Conservation (phyloP, 257 asterid genomes). For the Solanum pennellii region DNA sequence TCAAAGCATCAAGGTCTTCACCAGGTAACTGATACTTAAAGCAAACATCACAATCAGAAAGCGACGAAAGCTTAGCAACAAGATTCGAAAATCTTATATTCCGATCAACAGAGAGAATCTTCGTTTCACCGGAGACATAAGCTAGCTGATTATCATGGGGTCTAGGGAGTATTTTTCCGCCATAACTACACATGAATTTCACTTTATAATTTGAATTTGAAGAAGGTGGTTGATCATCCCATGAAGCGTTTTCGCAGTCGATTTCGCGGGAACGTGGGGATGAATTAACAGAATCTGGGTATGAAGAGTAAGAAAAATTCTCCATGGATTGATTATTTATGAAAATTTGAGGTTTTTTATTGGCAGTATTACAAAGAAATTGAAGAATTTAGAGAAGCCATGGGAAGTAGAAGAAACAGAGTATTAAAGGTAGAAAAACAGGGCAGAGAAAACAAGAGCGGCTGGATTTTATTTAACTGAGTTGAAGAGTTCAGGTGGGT, state of each 20-base stretch:
- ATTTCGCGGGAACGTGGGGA: constrained; percentile 34
- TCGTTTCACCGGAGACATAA: constrained; percentile 83
- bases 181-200: constrained; percentile 61
- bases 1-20: constrained; percentile 53
- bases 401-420: not conserved
- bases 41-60: constrained; percentile 13
- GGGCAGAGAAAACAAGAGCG: not conserved
- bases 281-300: constrained; percentile 32
- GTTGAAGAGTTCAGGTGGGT: not conserved
- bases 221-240: constrained; percentile 20
- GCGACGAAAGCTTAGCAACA: constrained; percentile 26
- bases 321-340: constrained; percentile 4
- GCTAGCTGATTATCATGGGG: constrained; percentile 89
- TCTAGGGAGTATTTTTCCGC: constrained; percentile 77
- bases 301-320: constrained; percentile 17
- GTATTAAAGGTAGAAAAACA: not conserved
- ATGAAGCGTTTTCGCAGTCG: constrained; percentile 22
- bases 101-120: constrained; percentile 26
- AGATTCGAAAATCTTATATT: constrained; percentile 8
- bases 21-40: constrained; percentile 55
- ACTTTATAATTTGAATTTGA: constrained; percentile 22
- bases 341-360: not conserved
- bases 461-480: not conserved
- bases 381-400: not conserved
- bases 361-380: not conserved